These are phyloP conservation scores for Coemansia sp. DNA, from an alignment of 192 early-diverging fungal species.

Conservation along the genomic window DNA sequence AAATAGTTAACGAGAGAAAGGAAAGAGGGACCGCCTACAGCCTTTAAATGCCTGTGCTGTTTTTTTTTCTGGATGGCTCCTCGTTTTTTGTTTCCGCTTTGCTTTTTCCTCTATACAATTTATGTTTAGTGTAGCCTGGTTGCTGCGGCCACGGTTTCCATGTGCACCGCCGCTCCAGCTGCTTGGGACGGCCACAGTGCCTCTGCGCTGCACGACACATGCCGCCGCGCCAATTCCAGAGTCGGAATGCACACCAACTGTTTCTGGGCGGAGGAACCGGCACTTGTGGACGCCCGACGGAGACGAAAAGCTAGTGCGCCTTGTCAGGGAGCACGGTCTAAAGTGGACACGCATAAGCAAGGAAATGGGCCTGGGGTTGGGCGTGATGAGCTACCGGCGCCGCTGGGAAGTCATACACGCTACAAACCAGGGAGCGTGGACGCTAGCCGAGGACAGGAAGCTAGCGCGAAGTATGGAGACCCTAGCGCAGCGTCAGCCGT, in stretches of 20 bases:
- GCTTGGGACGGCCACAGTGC: neutral
- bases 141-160: neutral
- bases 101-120: neutral
- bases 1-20: neutral
- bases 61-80: neutral
- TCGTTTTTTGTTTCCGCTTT: neutral
- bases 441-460: constrained; percentile 5
- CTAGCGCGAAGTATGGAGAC: neutral
- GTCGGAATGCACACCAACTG: neutral
- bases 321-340: neutral
- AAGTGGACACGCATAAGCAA: neutral
- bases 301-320: neutral
- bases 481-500: neutral
- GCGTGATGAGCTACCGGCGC: constrained; percentile 2
- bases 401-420: constrained; percentile 1
- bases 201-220: neutral
- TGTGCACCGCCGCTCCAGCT: neutral
- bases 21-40: neutral
- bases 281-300: neutral
- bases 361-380: constrained; percentile 2
- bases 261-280: neutral
- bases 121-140: neutral
- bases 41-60: no score
- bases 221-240: neutral
- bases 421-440: constrained; percentile 7